Evolutionary conservation across 768 basidiomycete species (phyloP).

Genomic region (Lanmaoa rubissima): DNA sequence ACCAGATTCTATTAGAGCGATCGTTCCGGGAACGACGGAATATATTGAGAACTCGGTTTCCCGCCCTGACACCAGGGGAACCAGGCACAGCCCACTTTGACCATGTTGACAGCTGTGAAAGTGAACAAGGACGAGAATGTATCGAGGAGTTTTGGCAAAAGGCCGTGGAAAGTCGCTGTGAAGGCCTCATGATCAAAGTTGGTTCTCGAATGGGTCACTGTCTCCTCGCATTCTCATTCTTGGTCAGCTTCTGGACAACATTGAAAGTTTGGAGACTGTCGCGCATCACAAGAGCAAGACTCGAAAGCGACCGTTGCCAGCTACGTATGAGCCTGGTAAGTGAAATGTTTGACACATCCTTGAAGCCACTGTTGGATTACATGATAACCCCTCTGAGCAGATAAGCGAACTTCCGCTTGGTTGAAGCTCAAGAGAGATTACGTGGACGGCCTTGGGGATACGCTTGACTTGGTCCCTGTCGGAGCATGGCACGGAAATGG

Average conservation of each 20-base stretch:
- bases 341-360: background rate
- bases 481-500: slow-evolving; percentile 92
- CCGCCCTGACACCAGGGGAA: slow-evolving; percentile 46
- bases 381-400: slow-evolving; percentile 32
- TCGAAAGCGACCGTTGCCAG: slow-evolving; percentile 67
- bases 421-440: slow-evolving; percentile 94
- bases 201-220: slow-evolving; percentile 8
- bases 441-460: slow-evolving; percentile 74
- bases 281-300: slow-evolving; percentile 36
- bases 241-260: slow-evolving; percentile 63
- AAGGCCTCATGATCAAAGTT: slow-evolving; percentile 95
- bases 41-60: slow-evolving; percentile 63
- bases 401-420: slow-evolving; percentile 86
- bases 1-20: slow-evolving; percentile 61
- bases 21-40: slow-evolving; percentile 71
- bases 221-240: slow-evolving; percentile 6
- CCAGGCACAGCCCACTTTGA: slow-evolving; percentile 56
- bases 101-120: slow-evolving; percentile 73
- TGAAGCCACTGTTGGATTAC: background rate
- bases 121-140: slow-evolving; percentile 55
- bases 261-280: slow-evolving; percentile 36
- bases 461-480: slow-evolving; percentile 67
- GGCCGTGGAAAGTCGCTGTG: slow-evolving; percentile 74
- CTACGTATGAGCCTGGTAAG: slow-evolving; percentile 80
- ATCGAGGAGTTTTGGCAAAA: slow-evolving; percentile 76